Base-by-base conservation (phyloP, 2,329 filamentous ascomycete genomes). In the Chrysoporthe puriensis region DNA sequence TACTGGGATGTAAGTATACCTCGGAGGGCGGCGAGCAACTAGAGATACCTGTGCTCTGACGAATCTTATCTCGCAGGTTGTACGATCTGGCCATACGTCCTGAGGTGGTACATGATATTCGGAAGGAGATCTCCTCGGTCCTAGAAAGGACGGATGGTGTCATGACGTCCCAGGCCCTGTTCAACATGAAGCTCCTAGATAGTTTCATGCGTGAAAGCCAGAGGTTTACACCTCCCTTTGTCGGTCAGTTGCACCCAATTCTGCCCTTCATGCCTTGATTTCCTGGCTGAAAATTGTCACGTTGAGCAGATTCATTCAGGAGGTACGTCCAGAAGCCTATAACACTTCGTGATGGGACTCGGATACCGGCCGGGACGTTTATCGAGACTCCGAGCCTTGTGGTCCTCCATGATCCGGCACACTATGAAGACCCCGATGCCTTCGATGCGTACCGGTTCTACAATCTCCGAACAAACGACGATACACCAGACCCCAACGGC, bases 281-380 rank as follows among this genome's bases (percentile, higher is more conserved):
- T 34, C 3, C 1, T 14, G 2, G 13, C 50, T 54, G 5, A 54
- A 2, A 8, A 4, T 4, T 36, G 4, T 32, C 7, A 3, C 36
- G 9, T 40, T 5, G 36, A 2, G 5, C n/a, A 66, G 36, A 80
- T 1, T 80, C 82, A 1, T 84, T 85, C 72, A 74, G 75, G n/a
- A 81, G 83, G 59, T 83, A 81, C 68, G 82, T 83, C 8, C 74
- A 83, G 42, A 79, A 81, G 68, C 78, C 81, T 7, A 79, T 86
- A 69, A 80, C 80, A 1, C 80, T 85, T 4, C 82, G 82, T 34
- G 83, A 85, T 70, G 84, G 84, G 32, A 82, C 84, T 44, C 79
- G 80, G 36, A 76, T 82, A 5, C 79, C 80, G 0, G 72, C 75
- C 1, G 79, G 80, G 11, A 75, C 76, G 8, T 73, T 76, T 52